phyloP scores from a whole-genome alignment of 1,139 yeast species.

The Zygosaccharomyces sapae region DNA sequence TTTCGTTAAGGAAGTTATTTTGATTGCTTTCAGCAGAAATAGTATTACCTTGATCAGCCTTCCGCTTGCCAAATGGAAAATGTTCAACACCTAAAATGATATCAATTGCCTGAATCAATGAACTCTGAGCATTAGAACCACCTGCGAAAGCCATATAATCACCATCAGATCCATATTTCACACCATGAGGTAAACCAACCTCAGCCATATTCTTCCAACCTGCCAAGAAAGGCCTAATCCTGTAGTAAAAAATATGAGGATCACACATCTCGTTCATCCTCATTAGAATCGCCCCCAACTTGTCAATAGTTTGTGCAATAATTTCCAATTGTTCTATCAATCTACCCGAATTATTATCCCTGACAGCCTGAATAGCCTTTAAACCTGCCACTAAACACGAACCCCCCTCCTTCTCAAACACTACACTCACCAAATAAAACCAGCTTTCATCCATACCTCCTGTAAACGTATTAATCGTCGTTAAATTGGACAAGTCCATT shows the following conservation, averaged over 20 bases:
- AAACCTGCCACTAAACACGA: slow-evolving; percentile 56
- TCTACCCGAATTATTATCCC: slow-evolving; percentile 38
- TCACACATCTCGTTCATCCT: slow-evolving; percentile 93
- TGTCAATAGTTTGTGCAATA: slow-evolving; percentile 68
- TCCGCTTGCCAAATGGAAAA: slow-evolving; percentile 64
- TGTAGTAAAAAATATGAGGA: slow-evolving; percentile 83
- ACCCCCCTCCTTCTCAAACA: slow-evolving; percentile 79
- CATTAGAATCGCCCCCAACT: slow-evolving; percentile 68
- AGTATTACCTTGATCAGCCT: slow-evolving; percentile 18
- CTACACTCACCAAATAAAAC: slow-evolving; percentile 87
- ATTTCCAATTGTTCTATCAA: slow-evolving; percentile 29
- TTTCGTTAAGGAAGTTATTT: slow-evolving; percentile 71
- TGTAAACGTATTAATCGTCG: slow-evolving; percentile 80
- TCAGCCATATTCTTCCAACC: slow-evolving; percentile 94
- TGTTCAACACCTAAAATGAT: slow-evolving; percentile 75
- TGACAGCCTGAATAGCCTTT: slow-evolving; percentile 56
- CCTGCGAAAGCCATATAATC: slow-evolving; percentile 67
- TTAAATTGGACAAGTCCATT: slow-evolving; percentile 60
- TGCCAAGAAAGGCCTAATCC: slow-evolving; percentile 83
- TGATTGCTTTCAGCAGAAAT: slow-evolving; percentile 35
- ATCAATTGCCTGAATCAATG: slow-evolving; percentile 82
- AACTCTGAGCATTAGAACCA: slow-evolving; percentile 91
- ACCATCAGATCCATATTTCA: slow-evolving; percentile 65
- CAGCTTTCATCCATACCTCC: slow-evolving; percentile 90
- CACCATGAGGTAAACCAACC: slow-evolving; percentile 77